Evolutionary conservation across 2,329 filamentous ascomycete species (phyloP), one percentile per base, ranked within the genome.

Genomic region (Scortechinia acanthostroma): DNA sequence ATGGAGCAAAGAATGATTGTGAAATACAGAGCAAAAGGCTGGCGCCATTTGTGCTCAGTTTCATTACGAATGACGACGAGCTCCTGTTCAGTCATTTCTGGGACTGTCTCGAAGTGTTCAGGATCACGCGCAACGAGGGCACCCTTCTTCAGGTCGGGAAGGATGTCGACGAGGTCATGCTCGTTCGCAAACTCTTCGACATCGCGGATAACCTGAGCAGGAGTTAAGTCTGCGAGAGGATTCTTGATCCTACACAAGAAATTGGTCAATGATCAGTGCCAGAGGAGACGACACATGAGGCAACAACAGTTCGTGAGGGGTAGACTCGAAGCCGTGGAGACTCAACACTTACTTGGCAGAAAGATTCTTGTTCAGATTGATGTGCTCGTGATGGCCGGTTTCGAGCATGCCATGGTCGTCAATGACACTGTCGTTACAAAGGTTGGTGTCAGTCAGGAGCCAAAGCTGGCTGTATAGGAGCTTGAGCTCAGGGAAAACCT

Each of bases 71-170:
- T 69, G 13, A 69, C 70, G 17, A 71, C 64, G 47, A 80, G 75
- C 55, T 86, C 83, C 1, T 69, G 66, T 15, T 81, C 71, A 45
- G 70, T 64, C n/a, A n/a, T n/a, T 2, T 30, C 25, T 10, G 25
- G 25, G 33, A 89, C 71, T 23, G 71, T 66, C 47, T 87, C 82
- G 57, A 74, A 86, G 22, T 71, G 69, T 5, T 66, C 65, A 0
- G 85, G 85, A 52, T 83, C 78, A 58, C 88, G 84, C 2, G 87
- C 87, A 16, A 90, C 75, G 10, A 91, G 69, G 3, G 86, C 88
- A 23, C 85, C 87, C 53, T 83, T 83, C 44, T 75, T 70, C 44
- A 90, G 70, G 15, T 84, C 56, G 3, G 67, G 63, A 2, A 78
- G 62, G 51, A 83, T 71, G 45, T 83, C 75, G 2, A 65, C 60